Evolutionary conservation across 2,329 filamentous ascomycete genomes (phyloP), one percentile per base, ranked within the genome.

Genomic region (Xylariaceae sp.): DNA sequence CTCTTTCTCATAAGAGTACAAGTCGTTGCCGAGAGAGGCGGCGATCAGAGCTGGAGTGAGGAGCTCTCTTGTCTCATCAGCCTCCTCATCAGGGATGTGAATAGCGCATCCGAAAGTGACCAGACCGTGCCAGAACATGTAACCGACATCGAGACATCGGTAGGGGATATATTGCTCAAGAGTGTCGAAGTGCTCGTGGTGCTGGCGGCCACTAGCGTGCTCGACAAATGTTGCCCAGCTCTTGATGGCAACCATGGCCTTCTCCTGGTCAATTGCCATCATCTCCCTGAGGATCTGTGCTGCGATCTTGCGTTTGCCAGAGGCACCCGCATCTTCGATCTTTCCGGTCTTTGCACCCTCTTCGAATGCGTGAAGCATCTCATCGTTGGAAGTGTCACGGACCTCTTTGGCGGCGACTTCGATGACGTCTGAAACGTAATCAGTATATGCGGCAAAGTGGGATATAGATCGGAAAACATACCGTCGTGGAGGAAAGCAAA

Each of bases 401-500:
- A 44, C 32, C 22, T 41, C 39, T 42, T 47, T 47, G 11, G 38
- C 42, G 6, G 45, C 45, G 42, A 47, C 45, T 38, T 47, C 45
- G 11, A 47, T 47, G 10, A 47, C 45, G 17, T 47, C 45, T 47
- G 22, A 27, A 27, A 27, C 22, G 7, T 27, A 27, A 27, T 27
- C 22, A 27, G 22, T 27, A 27, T 27, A 27, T 27, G 7, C 22
- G 22, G 7, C 7, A 27, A 7, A 27, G 7, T 27, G 22, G 7
- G 22, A 27, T 7, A 27, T 4, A 7, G 4, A 27, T 27, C 7
- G 7, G 22, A 27, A 27, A 27, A 42, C 44, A 12, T 57, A 55
- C 55, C 60, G 51, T 73, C 70, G 53, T 71, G 60, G 3, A 72
- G 56, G 47, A 72, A 71, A 0, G 63, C 66, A 52, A 66, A 71